Evolutionary conservation across 768 basidiomycete genomes (phyloP), one percentile per base, ranked within the genome.

Genomic region (Chalciporus sphaerocephalus): DNA sequence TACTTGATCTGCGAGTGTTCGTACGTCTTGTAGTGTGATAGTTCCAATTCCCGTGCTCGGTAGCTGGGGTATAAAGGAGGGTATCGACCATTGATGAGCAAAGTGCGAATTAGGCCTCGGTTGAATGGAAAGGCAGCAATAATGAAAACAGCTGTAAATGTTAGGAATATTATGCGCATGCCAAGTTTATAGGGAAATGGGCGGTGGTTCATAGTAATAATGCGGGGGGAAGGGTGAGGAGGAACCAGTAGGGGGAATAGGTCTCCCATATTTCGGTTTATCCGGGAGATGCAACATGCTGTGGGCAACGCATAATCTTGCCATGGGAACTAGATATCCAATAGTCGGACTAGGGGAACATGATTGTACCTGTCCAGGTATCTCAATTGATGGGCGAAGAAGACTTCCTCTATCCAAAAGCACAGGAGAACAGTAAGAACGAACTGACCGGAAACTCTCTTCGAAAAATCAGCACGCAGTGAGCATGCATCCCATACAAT

Each of bases 11-110:
- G 49, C 18, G 53, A 50, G 5, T 59, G 69, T 23, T 70, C 65
- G 5, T 71, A 59, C 0, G 41, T 18, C 33, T 62, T 48, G 40
- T 75, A 72, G 38, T 76, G 74, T 1, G 73, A 68, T 0, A 77
- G 53, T 3, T 43, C 39, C 6, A 67, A 56, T 50, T 78, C 71
- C 24, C 59, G 64, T 28, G 65, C 49, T 34, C 56, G 64, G 42
- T 67, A 71, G 20, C 61, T 50, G 6, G 65, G 54, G 52, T 72
- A 78, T 35, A 73, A 55, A 13, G 75, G 74, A 5, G 75, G 74
- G 32, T 61, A 56, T 18, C 50, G 55, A 28, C 48, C 46, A 40
- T 55, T 24, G 13, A 47, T n/a, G 15, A 57, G 38, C 18, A 53
- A 36, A 17, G 46, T 47, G 21, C 39, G 20, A 32, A 56, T 20